Evolutionary conservation across 2,329 filamentous ascomycete genomes (phyloP), one percentile per base, ranked within the genome.

Genomic region (Microcyclospora pomicola): DNA sequence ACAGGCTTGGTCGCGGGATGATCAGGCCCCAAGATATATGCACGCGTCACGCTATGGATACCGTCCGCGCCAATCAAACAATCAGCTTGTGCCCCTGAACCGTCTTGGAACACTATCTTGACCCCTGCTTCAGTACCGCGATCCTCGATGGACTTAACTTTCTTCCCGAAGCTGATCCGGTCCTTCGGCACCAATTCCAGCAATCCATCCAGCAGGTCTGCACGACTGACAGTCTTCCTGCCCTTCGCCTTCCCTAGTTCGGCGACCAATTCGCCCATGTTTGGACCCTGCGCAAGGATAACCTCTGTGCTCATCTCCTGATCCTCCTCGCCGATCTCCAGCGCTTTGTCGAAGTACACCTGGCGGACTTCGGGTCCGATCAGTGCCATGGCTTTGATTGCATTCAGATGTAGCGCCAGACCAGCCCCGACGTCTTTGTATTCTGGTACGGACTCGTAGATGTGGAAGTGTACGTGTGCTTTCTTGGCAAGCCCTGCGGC

Each of bases 61-160:
- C 71, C 71, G 49, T 74, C 70, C 0, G 68, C 65, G 1, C 68
- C 70, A 12, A 74, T 59, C 15, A 72, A 48, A 31, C 72, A 50
- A 44, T 73, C 67, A 0, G 66, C 67, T 0, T 52, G 49, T 0
- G 57, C 56, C 2, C 50, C 57, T 0, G 59, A 62, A 5, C 65
- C 68, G 46, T 73, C 70, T n/a, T 59, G 53, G 45, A 74, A 73
- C 16, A 48, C 48, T 1, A 72, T 40, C 12, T 40, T 49, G 1
- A 62, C 52, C 0, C 50, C 49, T 12, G 59, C 51, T 5, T 52
- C 53, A n/a, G 14, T 35, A 7, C 19, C 19, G 7, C 19, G 19
- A 24, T 46, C 39, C 15, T 54, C 46, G 1, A 66, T 62, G 2
- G 50, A 56, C 7, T 52, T 35, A 9, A 67, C 60, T 11, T 56